Evolutionary conservation across 371 early-diverging fungal species (phyloP).

Genomic region (Actinomortierella wolfii): DNA sequence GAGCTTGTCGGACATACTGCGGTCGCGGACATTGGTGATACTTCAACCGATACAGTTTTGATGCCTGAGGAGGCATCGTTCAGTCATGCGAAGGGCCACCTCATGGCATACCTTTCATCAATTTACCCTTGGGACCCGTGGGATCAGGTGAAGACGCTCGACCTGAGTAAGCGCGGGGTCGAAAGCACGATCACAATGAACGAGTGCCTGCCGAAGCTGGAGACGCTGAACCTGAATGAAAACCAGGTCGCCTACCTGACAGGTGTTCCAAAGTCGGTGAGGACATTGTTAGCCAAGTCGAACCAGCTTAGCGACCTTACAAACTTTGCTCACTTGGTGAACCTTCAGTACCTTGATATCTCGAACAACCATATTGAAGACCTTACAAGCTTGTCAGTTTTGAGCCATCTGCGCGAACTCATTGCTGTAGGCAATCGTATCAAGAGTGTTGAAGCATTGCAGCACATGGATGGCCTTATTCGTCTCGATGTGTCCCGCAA

Average conservation of each 20-base stretch:
- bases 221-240: conserved; percentile 30
- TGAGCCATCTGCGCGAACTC: conserved; percentile 50
- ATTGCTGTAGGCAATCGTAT: conserved; percentile 56
- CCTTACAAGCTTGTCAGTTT: conserved; percentile 45
- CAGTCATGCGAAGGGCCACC: conserved; percentile 19
- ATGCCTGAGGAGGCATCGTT: conserved; percentile 27
- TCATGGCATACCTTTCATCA: conserved; percentile 8
- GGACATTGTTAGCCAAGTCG: conserved; percentile 29
- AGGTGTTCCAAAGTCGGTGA: conserved; percentile 35
- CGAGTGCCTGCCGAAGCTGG: conserved; percentile 20
- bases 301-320: conserved; percentile 47
- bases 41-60: background rate
- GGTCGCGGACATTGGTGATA: no score
- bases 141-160: conserved; percentile 36
- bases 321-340: conserved; percentile 44
- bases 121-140: conserved; percentile 25
- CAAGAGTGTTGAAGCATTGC: conserved; percentile 48
- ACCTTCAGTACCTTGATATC: conserved; percentile 54
- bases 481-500: conserved; percentile 53
- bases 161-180: conserved; percentile 25
- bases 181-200: conserved; percentile 29
- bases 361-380: conserved; percentile 53
- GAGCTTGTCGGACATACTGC: no score
- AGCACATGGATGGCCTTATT: conserved; percentile 48
- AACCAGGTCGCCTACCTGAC: conserved; percentile 33